These are phyloP conservation scores for Phytophthora fragariaefolia DNA, from an alignment of 352 stramenopile genomes.

Conservation along the genomic window DNA sequence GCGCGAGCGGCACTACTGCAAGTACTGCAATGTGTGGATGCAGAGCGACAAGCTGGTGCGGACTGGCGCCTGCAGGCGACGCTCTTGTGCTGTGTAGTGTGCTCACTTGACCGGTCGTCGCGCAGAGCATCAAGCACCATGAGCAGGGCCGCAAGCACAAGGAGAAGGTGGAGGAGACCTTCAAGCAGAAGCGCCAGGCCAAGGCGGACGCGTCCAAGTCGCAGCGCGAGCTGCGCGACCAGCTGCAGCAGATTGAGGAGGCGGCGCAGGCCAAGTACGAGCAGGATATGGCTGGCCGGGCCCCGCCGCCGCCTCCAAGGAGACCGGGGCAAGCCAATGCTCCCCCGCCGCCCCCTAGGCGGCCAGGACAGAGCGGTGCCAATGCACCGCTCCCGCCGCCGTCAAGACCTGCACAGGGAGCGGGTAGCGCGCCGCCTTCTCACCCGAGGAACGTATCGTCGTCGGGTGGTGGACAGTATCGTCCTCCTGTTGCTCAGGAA, in stretches of 20 bases:
- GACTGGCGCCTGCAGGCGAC: background rate
- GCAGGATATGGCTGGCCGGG: constrained; percentile 51
- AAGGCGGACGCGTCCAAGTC: constrained; percentile 65
- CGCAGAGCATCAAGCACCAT: constrained; percentile 83
- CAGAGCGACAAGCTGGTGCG: constrained; percentile 77
- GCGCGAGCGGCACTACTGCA: constrained; percentile 82
- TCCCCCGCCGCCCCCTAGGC: constrained; percentile 16
- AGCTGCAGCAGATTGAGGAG: constrained; percentile 79
- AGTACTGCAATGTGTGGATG: constrained; percentile 91
- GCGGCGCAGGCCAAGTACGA: constrained; percentile 64
- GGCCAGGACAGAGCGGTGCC: constrained; percentile 9
- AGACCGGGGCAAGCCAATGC: constrained; percentile 11
- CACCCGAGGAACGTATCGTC: background rate
- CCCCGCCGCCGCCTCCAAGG: constrained; percentile 5
- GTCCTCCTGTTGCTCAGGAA: constrained; percentile 10
- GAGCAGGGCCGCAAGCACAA: constrained; percentile 82
- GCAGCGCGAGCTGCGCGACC: constrained; percentile 66
- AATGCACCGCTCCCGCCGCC: constrained; percentile 7
- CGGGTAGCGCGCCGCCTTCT: background rate
- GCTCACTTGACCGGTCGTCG: background rate
- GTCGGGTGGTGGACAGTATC: constrained; percentile 13
- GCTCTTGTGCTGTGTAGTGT: background rate
- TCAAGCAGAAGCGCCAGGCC: constrained; percentile 77
- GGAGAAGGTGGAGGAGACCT: constrained; percentile 69
- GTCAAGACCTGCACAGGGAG: constrained; percentile 4